These are phyloP conservation scores for Acacia melanoxylon DNA, from an alignment of 306 rosid genomes.

Conservation along the genomic window DNA sequence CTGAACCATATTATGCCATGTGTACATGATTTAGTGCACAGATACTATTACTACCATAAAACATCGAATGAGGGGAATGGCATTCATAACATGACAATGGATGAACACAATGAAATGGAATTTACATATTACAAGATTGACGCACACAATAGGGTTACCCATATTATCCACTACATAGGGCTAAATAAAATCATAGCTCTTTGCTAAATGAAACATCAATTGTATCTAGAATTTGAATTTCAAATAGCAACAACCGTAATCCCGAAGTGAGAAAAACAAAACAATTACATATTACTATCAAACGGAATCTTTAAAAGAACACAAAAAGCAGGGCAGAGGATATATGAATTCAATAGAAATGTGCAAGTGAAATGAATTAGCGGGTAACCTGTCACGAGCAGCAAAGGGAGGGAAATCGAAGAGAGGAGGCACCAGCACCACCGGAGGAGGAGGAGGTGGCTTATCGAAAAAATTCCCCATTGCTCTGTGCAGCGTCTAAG, in stretches of 20 bases:
- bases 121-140: not conserved
- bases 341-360: not conserved
- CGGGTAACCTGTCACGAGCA: slow-evolving; percentile 70
- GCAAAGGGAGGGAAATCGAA: slow-evolving; percentile 96
- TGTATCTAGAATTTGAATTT: not conserved
- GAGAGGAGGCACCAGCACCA: slow-evolving; percentile 95
- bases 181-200: not conserved
- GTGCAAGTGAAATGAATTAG: not conserved
- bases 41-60: not conserved
- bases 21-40: not conserved
- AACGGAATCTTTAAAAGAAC: not conserved
- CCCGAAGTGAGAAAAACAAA: not conserved
- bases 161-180: not conserved
- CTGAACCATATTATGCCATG: not conserved
- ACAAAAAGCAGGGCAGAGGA: not conserved
- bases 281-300: not conserved
- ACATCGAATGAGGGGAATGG: not conserved
- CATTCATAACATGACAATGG: not conserved
- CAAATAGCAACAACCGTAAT: not conserved
- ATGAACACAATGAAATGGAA: not conserved
- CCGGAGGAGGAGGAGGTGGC: slow-evolving; percentile 60
- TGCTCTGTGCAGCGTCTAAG: not conserved
- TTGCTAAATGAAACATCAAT: not conserved
- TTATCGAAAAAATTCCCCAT: slow-evolving; percentile 51
- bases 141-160: not conserved